Conservation (phyloP, 345 rosid genomes). For the Salix purpurea region DNA sequence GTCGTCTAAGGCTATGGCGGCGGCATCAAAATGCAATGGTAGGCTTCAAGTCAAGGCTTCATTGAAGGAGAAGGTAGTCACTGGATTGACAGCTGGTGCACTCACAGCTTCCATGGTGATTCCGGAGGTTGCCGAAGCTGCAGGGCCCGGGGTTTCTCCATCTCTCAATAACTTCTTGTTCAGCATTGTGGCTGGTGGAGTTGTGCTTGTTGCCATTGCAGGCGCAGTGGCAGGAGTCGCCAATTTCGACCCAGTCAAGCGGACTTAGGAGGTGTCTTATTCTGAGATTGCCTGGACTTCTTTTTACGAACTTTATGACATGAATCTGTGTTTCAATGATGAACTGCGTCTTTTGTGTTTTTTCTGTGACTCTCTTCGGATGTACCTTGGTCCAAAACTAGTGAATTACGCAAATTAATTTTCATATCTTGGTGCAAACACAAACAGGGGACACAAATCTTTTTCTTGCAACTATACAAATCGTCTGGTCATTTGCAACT, state of each 20-base stretch:
- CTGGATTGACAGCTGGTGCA: conserved; percentile 74
- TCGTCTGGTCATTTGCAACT: background rate
- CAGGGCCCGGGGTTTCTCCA: conserved; percentile 58
- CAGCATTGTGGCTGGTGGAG: conserved; percentile 76
- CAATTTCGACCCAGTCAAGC: conserved; percentile 79
- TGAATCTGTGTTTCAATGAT: conserved; percentile 2
- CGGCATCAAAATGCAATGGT: conserved; percentile 23
- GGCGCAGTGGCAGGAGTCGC: conserved; percentile 77
- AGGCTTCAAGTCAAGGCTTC: conserved; percentile 50
- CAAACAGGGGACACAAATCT: background rate
- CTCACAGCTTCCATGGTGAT: conserved; percentile 71
- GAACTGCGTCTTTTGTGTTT: conserved; percentile 1
- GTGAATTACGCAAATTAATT: conserved; percentile 14
- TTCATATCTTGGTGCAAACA: conserved; percentile 4
- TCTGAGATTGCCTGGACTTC: conserved; percentile 8
- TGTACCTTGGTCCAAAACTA: conserved; percentile 12
- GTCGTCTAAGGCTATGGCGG: conserved; percentile 32
- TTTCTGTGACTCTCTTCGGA: background rate
- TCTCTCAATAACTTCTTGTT: conserved; percentile 94
- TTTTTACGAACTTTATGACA: background rate
- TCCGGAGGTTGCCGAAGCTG: conserved; percentile 78
- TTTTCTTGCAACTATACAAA: background rate
- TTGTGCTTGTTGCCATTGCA: conserved; percentile 46
- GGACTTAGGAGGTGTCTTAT: conserved; percentile 34
- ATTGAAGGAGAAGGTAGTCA: conserved; percentile 66